A percentile compares a stretch with the other conserved stretches of the same genome.
Conservation (phyloP, 805 yeast species). For the Candida palmyrensis region DNA sequence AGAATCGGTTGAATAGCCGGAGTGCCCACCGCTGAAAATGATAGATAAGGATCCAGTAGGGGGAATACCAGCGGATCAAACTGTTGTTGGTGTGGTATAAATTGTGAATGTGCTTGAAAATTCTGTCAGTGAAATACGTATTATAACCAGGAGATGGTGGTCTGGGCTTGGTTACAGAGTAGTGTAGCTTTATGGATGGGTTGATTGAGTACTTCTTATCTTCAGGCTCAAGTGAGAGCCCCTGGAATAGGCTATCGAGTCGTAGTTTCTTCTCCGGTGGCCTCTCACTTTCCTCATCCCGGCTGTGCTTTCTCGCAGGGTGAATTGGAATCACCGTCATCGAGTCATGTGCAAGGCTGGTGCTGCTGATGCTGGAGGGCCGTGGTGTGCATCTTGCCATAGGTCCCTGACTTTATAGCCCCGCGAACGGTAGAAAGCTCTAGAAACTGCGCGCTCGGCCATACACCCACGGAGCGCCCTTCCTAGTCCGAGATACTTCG, state of each 20-base stretch:
- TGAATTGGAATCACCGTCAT: too few species aligned
- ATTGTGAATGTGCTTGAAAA: conserved; percentile 17
- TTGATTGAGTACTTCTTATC: not conserved
- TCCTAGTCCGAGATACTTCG: too few species aligned
- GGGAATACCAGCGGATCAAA: conserved; percentile 22
- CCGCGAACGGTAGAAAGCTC: too few species aligned
- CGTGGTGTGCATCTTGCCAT: too few species aligned
- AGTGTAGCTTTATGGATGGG: not conserved
- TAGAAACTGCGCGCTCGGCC: too few species aligned
- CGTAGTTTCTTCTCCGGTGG: not conserved
- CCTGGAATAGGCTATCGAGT: not conserved
- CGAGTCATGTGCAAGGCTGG: too few species aligned
- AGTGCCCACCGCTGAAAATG: conserved; percentile 32
- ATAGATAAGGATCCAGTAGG: conserved; percentile 17
- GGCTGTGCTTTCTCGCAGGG: too few species aligned
- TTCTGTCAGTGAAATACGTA: conserved; percentile 17
- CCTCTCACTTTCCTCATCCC: too few species aligned
- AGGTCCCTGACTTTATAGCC: too few species aligned
- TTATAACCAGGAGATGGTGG: too few species aligned
- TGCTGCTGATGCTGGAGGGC: too few species aligned
- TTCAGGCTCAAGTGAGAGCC: not conserved
- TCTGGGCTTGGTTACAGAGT: conserved; percentile 1
- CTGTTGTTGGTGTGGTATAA: conserved; percentile 13
- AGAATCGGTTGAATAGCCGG: conserved; percentile 30
- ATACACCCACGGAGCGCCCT: too few species aligned